Conservation (phyloP, 1,284 basidiomycete genomes). For the Mycena sp. region DNA sequence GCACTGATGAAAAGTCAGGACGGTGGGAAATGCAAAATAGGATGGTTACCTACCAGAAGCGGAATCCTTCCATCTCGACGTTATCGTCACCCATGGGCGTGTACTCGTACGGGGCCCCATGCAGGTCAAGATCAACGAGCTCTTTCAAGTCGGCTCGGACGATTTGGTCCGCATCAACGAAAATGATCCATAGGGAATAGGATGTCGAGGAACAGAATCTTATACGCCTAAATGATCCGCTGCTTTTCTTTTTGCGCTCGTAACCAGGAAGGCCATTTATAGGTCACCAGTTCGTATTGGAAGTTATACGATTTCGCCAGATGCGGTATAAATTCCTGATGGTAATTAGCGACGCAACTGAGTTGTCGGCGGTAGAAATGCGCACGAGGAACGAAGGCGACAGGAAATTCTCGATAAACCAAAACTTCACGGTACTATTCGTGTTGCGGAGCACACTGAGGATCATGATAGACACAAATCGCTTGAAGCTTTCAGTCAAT, state of each 20-base stretch:
- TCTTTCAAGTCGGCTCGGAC: slow-evolving; percentile 96
- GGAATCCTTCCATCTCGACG: slow-evolving; percentile 94
- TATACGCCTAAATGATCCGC: slow-evolving; percentile 99
- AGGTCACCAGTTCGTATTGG: slow-evolving; percentile 96
- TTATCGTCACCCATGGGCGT: slow-evolving; percentile 98
- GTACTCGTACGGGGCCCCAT: slow-evolving; percentile 93
- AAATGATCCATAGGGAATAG: slow-evolving; percentile 99
- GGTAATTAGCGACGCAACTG: neutral
- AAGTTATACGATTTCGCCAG: slow-evolving; percentile 92
- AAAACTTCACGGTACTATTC: slow-evolving; percentile 94
- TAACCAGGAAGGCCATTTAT: slow-evolving; percentile 99
- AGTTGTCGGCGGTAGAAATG: slow-evolving; percentile 16
- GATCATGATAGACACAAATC: slow-evolving; percentile 98
- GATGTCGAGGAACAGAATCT: slow-evolving; percentile 99
- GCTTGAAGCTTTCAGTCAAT: slow-evolving; percentile 54
- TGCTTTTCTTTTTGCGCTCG: slow-evolving; percentile 98
- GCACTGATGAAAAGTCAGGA: slow-evolving; percentile 64
- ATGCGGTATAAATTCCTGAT: slow-evolving; percentile 93
- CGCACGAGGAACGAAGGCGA: slow-evolving; percentile 94
- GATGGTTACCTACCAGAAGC: slow-evolving; percentile 91
- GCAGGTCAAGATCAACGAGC: slow-evolving; percentile 89
- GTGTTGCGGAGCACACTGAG: slow-evolving; percentile 95
- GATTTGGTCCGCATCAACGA: slow-evolving; percentile 98
- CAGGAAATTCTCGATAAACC: slow-evolving; percentile 99
- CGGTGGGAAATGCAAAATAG: slow-evolving; percentile 10